Base-by-base conservation (phyloP, 2,329 filamentous ascomycete genomes). In the Lecanosticta acicola region DNA sequence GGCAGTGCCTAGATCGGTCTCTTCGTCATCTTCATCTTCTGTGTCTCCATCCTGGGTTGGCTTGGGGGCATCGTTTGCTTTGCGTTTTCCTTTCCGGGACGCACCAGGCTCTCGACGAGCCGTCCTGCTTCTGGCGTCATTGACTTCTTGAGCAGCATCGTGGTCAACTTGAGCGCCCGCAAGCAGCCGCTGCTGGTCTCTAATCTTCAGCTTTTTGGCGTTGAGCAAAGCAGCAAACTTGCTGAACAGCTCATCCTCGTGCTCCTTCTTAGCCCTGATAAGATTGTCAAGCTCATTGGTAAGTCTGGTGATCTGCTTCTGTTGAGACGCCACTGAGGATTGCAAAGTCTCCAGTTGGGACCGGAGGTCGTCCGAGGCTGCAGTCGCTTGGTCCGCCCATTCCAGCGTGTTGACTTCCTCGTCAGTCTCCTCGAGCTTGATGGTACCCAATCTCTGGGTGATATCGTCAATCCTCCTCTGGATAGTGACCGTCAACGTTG, bases 191-290 rank as follows among this genome's bases (percentile, higher is more conserved):
- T 85, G 81, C 66, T 88, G 84, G 57, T 88, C 78, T 35, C 85
- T 71, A 40, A 90, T 89, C 66, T 86, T 89, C 42, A 83, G 71
- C 66, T 90, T 90, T 70, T 91, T 91, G 63, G 84, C 79, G 56
- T 90, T 90, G 1, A 90, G 69, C 2, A 91, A 70, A 45, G 78
- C 72, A 44, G 79, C 76, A 56, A 87, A 87, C 61, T 87, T 87
- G 49, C 78, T 76, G 1, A 90, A 66, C 45, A 90, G 68, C 14
- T 75, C 74, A 1, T 74, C 73, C 64, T 90, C 85, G 51, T 87
- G 77, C 14, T 79, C 76, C 38, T 78, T 72, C 61, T 89, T 89
- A 11, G 79, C 73, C 43, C 72, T 71, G 38, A 83, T 72, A 13
- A 90, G 74, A 56, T 86, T 81, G 3, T 83, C 76, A 1, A 89